Base-by-base conservation (phyloP, 2,329 filamentous ascomycete species). In the Ophiocordyceps camponoti-saundersi region DNA sequence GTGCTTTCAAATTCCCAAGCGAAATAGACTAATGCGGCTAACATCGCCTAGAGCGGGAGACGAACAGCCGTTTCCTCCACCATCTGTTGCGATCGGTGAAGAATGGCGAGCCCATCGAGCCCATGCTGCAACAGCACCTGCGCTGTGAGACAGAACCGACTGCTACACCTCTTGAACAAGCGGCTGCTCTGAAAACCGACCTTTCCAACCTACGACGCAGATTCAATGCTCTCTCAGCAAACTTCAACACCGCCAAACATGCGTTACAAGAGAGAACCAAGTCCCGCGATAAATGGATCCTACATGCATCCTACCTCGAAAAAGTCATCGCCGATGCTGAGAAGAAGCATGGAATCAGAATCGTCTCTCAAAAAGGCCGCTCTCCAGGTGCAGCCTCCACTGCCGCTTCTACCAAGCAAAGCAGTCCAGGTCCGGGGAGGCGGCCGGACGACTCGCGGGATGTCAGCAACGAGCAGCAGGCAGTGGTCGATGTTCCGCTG, bases 211-310 rank as follows among this genome's bases (percentile, higher is more conserved):
- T 71, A 2, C 58, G 64, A 26, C 56, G 58, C 20, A 68, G 62
- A 46, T 69, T 69, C 47, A 57, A 59, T 32, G 64, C 64, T 5
- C 55, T 73, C 44, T 63, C 55, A 26, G 56, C 56, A 44, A 66
- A 60, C 50, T 68, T 68, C 54, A 71, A 62, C 48, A 62, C 53
- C 2, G 60, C 66, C 43, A 64, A 64, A 48, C 59, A 60, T 13
- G 58, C 61, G 8, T 58, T 69, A 10, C 55, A 58, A 30, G 67
- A 63, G 51, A 64, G 65, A 44, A 67, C 65, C 26, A 59, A 63
- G 1, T 62, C 68, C 22, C 64, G 65, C 4, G 61, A 69, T 7
- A 53, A 56, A 30, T 77, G 73, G 73, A 60, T 62, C 23, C 57
- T 60, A 6, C 68, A 72, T 47, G 66, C 68, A 6, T 63, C 63